Evolutionary conservation across 495 filamentous ascomycete species (phyloP), one percentile per base, ranked within the genome.

Genomic region (Neurospora sp.): DNA sequence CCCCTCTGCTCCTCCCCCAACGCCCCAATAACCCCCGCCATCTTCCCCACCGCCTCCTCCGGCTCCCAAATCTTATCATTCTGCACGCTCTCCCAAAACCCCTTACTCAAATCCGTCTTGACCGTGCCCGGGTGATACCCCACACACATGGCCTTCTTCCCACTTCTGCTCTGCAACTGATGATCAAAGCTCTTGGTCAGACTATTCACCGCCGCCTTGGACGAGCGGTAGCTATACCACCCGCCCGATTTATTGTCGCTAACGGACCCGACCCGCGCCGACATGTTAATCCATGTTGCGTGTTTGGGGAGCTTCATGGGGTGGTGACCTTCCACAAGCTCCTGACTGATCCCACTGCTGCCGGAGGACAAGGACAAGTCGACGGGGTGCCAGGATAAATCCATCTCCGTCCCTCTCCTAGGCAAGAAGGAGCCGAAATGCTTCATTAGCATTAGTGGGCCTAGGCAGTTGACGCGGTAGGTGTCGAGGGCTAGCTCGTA

Each of bases 71-170:
- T 74, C 83, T 89, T 89, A 68, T 86, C 87, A 72, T 86, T 84
- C 53, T 77, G 84, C 77, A 87, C 86, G 68, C 76, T 85, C 0
- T 77, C 84, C 92, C 91, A 94, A 77, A 91, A 95, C 53, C 90
- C 90, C 75, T 82, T 85, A 68, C 90, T 93, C 75, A 96, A 82
- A 14, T 86, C 90, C 61, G 92, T 94, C 80, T 87, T 89, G 46
- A 96, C 93, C 10, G 92, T 96, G 2, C 94, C 93, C 5, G 93
- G 93, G 82, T 96, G 93, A 79, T 95, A 83, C n/a, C 85, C 86
- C 5, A 97, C 82, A 0, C 86, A 87, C 73, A 94, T 82, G 1
- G 89, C 91, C 53, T 87, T 88, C 5, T 86, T 85, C 1, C 84
- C 88, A 53, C 86, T 84, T 16, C 82, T 82, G 20, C 81, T 79